A percentile compares a stretch with the other conserved stretches of the same genome.
These are phyloP conservation scores for Penicillium sp. DNA, from an alignment of 2,329 filamentous ascomycete species.

Conservation along the genomic window DNA sequence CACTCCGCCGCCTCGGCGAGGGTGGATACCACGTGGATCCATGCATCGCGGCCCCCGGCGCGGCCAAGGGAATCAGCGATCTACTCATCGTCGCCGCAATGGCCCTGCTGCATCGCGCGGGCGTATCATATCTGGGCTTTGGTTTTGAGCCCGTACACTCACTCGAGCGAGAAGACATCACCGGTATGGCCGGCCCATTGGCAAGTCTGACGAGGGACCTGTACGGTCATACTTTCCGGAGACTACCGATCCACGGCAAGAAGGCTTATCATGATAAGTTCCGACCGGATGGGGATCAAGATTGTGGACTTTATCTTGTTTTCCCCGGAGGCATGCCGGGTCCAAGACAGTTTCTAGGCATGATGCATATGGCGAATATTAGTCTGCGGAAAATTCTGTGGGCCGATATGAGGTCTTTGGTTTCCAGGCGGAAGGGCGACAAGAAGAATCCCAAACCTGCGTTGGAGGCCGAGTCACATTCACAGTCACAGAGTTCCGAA, in stretches of 20 bases:
- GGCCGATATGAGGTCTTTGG: conserved; percentile 19
- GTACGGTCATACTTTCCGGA: conserved; percentile 38
- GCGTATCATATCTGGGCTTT: conserved; percentile 43
- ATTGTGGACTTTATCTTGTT: conserved; percentile 40
- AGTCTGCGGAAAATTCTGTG: conserved; percentile 35
- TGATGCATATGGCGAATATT: conserved; percentile 47
- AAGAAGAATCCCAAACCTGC: background rate
- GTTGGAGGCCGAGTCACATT: background rate
- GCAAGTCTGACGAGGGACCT: conserved; percentile 35
- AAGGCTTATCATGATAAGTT: conserved; percentile 48
- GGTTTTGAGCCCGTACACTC: conserved; percentile 44
- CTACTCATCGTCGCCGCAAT: conserved; percentile 44
- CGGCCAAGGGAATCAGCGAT: conserved; percentile 45
- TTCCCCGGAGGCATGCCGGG: conserved; percentile 41
- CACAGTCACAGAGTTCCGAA: background rate
- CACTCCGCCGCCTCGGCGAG: conserved; percentile 42
- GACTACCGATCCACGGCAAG: conserved; percentile 44
- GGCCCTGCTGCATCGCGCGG: conserved; percentile 40
- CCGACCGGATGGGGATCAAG: conserved; percentile 38
- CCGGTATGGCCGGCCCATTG: conserved; percentile 35
- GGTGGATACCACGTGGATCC: conserved; percentile 50
- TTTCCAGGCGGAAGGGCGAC: conserved; percentile 4
- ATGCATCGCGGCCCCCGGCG: conserved; percentile 40
- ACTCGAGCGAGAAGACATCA: conserved; percentile 34
- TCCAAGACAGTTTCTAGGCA: conserved; percentile 37